Conservation (phyloP, 2,329 filamentous ascomycete species). For the Cryphonectria japonica region DNA sequence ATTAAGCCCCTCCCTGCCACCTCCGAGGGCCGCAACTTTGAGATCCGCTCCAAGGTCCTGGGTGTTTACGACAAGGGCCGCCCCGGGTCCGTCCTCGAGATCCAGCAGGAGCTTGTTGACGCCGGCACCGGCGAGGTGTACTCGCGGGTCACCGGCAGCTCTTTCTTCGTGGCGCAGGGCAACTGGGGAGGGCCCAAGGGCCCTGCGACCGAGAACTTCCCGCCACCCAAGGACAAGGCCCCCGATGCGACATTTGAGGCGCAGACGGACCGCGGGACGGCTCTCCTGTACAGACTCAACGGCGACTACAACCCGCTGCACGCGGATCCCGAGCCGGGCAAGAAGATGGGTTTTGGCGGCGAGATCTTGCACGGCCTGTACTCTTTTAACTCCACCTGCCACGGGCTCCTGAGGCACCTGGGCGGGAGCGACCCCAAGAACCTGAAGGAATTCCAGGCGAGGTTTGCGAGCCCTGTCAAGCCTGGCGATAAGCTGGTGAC, state of each 20-base stretch:
- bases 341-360: constrained; percentile 90
- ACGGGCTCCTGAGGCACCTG: constrained; percentile 72
- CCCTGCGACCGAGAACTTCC: constrained; percentile 76
- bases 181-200: constrained; percentile 91
- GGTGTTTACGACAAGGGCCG: constrained; percentile 92
- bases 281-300: constrained; percentile 81
- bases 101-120: constrained; percentile 77
- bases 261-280: constrained; percentile 73
- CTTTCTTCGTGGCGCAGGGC: constrained; percentile 80
- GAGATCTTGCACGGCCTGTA: constrained; percentile 88
- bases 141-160: constrained; percentile 67
- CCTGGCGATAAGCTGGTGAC: constrained; percentile 82
- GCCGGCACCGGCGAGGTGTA: constrained; percentile 71
- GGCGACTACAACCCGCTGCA: constrained; percentile 95
- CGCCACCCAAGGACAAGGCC: constrained; percentile 68
- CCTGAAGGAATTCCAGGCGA: constrained; percentile 84
- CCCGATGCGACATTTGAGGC: constrained; percentile 73
- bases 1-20: constrained; percentile 74
- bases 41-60: constrained; percentile 75
- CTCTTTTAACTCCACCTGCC: constrained; percentile 80
- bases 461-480: constrained; percentile 83
- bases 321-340: constrained; percentile 80
- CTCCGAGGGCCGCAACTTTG: constrained; percentile 73
- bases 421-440: constrained; percentile 80
- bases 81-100: constrained; percentile 79